phyloP scores from a whole-genome alignment of 345 rosid genomes.

The Erysimum cheiranthoides region DNA sequence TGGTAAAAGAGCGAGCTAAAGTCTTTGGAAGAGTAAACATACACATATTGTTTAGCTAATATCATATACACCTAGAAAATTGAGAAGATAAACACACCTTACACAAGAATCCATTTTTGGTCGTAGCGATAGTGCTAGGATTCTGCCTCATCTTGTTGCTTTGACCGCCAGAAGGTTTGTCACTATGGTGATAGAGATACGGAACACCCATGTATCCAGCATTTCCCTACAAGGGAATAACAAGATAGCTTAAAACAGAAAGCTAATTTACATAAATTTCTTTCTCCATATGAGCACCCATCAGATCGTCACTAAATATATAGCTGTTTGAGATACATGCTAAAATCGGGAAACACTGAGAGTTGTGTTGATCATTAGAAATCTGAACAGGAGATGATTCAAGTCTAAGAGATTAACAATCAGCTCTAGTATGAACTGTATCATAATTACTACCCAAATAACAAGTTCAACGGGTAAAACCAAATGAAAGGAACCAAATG shows the following conservation, averaged over 20 bases:
- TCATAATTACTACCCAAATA: neutral
- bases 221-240: slow-evolving; percentile 37
- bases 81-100: slow-evolving; percentile 43
- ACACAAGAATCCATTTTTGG: slow-evolving; percentile 49
- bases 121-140: slow-evolving; percentile 42
- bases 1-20: neutral
- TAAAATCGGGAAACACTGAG: neutral
- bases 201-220: slow-evolving; percentile 46
- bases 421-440: neutral
- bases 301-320: slow-evolving; percentile 22
- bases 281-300: slow-evolving; percentile 6
- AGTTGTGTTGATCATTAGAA: neutral
- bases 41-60: neutral
- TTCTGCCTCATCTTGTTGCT: slow-evolving; percentile 39
- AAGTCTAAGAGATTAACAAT: neutral
- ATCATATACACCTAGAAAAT: neutral
- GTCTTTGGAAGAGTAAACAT: neutral
- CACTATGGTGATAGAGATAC: slow-evolving; percentile 45
- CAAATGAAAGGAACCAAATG: neutral
- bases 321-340: neutral
- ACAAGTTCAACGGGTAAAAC: neutral
- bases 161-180: slow-evolving; percentile 31
- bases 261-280: neutral
- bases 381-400: neutral
- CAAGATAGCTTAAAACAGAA: slow-evolving; percentile 16